Base-by-base conservation (phyloP, 2,329 filamentous ascomycete genomes). In the Hypoxylon sp. region DNA sequence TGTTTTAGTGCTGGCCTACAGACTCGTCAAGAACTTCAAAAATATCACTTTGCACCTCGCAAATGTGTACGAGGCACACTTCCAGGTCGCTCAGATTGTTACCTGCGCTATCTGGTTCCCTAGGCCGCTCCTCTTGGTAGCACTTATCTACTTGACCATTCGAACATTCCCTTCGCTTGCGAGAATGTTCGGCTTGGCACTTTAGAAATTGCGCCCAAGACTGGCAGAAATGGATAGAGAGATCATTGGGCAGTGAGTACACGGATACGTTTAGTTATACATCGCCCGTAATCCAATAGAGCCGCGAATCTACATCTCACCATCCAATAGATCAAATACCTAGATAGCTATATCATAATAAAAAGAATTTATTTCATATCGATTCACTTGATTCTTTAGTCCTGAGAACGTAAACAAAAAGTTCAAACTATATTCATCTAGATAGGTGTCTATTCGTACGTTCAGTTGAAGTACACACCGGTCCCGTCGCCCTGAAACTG, bases 401-500 rank as follows among this genome's bases (percentile, higher is more conserved):
- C 6, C 8, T 6, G 8, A 31, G 29, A 31, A 3, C 29, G 29
- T 6, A 9, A 6, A 31, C 6, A 6, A 31, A 5, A 31, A 5
- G 6, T 31, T 1, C 8, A 2, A 31, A 31, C 29, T 31, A 31
- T 31, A 31, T 31, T 31, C 29, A 9, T 31, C 29, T 31, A 31
- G 29, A n/a, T 39, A 39, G 6, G 6, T 39, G n/a, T 39, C 13
- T 39, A 39, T 39, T 39, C 13, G 14, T 17, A n/a, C 35, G 5
- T 39, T 39, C 35, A 39, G 13, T n/a, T 39, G 17, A 44, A 44
- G 39, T 44, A 44, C 39, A 44, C n/a, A 44, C 39, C 22, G 13
- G 17, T 22, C 17, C 85, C 79, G 68, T 88, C 86, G 8, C 78
- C 81, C 51, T 79, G 70, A 66, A 87, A 75, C 24, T 82, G 73